Percentiles rank a stretch among this genome's conserved stretches.
Evolutionary conservation across 108 stramenopile genomes (phyloP).

Genomic region (Skeletonema potamos): DNA sequence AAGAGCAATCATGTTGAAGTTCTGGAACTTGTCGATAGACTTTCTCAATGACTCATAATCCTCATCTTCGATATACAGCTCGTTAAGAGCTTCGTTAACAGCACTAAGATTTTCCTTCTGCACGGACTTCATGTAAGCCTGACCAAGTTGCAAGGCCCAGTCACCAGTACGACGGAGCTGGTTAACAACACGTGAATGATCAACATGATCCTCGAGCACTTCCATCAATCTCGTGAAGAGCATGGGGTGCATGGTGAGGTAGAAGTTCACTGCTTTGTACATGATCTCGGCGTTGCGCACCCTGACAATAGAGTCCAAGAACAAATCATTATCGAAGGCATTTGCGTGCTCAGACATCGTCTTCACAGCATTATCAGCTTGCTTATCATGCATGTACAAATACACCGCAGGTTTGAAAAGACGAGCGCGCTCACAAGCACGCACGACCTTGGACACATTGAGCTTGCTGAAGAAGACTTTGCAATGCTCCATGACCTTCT

Average conservation of each 20-base stretch:
- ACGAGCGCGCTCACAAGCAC: slow-evolving; percentile 97
- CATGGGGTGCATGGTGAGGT: slow-evolving; percentile 88
- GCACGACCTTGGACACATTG: slow-evolving; percentile 98
- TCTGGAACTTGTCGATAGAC: slow-evolving; percentile 98
- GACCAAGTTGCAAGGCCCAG: slow-evolving; percentile 88
- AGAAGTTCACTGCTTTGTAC: slow-evolving; percentile 98
- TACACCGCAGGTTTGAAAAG: slow-evolving; percentile 96
- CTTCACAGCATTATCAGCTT: slow-evolving; percentile 97
- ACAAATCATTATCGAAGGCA: slow-evolving; percentile 95
- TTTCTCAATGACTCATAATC: slow-evolving; percentile 95
- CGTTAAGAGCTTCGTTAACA: slow-evolving; percentile 99
- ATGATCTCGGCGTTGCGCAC: slow-evolving; percentile 97
- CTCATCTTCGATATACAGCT: slow-evolving; percentile 97
- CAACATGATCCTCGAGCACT: slow-evolving; percentile 91
- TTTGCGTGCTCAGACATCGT: slow-evolving; percentile 96
- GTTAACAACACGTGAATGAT: slow-evolving; percentile 98
- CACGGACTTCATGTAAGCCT: slow-evolving; percentile 94
- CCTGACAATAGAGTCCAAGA: slow-evolving; percentile 95
- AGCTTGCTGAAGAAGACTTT: slow-evolving; percentile 97
- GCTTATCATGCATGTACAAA: slow-evolving; percentile 97
- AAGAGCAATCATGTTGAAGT: slow-evolving; percentile 98
- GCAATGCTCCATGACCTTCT: slow-evolving; percentile 99
- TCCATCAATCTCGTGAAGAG: slow-evolving; percentile 93
- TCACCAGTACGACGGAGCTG: slow-evolving; percentile 94
- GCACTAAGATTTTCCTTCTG: slow-evolving; percentile 95